Base-by-base conservation (phyloP, 2,329 filamentous ascomycete species). In the Biscogniauxia mediterranea region DNA sequence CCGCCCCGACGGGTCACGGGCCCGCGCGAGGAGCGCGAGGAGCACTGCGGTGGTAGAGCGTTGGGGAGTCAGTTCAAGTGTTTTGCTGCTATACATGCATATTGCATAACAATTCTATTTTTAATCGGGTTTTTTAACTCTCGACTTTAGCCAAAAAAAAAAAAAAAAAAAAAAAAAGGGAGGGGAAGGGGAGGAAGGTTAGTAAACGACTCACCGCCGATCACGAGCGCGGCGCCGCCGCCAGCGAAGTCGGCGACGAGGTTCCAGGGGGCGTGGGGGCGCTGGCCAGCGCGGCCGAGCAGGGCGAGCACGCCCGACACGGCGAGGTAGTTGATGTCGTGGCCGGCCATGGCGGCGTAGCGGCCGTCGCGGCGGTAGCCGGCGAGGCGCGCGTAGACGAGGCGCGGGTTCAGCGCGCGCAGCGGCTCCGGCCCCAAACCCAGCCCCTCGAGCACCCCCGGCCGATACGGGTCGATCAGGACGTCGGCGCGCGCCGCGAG, bases 301-400 rank as follows among this genome's bases (percentile, higher is more conserved):
- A 97, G 81, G 0, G 84, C 83, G 26, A 98, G 78, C 0, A 90
- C 89, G 0, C 94, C 94, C 0, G 89, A 90, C 0, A 97, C 91
- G 55, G 93, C 92, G 51, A 98, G 89, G 76, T 98, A 98, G 73
- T 98, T 97, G 75, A 97, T 97, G 74, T 97, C 93, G 73, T 97
- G 93, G 52, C 93, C 93, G 0, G 93, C 93, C 93, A 97, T 97
- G 70, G 84, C 78, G 54, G 85, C 85, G 77, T 97, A 98, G 69
- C 87, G 89, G 0, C 93, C 94, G 76, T 96, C 92, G 49, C 93
- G 83, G 13, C 94, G 83, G 76, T 97, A 98, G 0, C 94, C 94
- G 2, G 93, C 95, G 85, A 98, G 89, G 50, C 94, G 88, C 7
- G 85, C 92, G 60, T 96, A 87, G 58, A 98, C 86, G 1, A 98